Conservation (phyloP, 257 asterid genomes). For the Nicotiana paniculata region DNA sequence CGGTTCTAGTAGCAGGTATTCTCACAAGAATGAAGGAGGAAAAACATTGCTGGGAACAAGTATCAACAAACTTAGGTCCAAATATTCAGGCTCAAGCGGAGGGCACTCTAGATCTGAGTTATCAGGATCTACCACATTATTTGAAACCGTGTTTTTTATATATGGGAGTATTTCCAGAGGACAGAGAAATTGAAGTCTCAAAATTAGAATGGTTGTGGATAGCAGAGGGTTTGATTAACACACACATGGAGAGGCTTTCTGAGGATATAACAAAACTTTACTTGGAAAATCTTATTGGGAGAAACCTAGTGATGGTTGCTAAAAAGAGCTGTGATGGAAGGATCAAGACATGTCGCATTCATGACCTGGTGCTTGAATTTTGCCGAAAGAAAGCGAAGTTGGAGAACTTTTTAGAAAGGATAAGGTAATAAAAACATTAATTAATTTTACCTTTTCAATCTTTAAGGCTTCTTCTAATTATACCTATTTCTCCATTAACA, state of each 20-base stretch:
- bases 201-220: slow-evolving; percentile 7
- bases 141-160: not conserved
- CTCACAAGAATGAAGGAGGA: not conserved
- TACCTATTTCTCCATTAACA: not conserved
- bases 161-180: not conserved
- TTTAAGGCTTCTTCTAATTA: not conserved
- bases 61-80: not conserved
- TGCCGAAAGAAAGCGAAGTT: not conserved
- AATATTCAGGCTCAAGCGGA: not conserved
- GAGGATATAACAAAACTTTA: not conserved
- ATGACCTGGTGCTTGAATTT: slow-evolving; percentile 7
- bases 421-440: not conserved
- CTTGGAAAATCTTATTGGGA: not conserved
- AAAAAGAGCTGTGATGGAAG: not conserved
- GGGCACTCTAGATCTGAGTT: not conserved
- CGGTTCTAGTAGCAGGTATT: not conserved
- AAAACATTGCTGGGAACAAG: not conserved
- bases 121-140: not conserved
- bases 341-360: slow-evolving; percentile 6
- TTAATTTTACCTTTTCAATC: not conserved
- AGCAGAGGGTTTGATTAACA: not conserved
- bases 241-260: not conserved
- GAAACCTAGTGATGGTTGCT: not conserved
- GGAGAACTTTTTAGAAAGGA: not conserved
- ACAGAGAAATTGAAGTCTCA: not conserved